phyloP scores from a whole-genome alignment of 495 filamentous ascomycete genomes.

The Annulohypoxylon maeteangense region DNA sequence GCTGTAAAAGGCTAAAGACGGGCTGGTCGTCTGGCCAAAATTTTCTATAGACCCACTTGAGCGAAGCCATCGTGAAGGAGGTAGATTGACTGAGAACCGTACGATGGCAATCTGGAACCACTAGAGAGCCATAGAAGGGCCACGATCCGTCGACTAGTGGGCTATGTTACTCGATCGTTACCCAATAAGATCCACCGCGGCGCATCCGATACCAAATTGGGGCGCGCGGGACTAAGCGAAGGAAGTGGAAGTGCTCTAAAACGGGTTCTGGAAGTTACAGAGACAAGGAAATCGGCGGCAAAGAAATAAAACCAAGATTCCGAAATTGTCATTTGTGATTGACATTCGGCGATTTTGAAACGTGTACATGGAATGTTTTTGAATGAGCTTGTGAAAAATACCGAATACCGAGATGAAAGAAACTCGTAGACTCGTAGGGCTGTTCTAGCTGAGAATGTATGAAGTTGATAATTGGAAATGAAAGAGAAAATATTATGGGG shows the following conservation, averaged over 20 bases:
- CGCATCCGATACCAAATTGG: constrained; percentile 33
- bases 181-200: constrained; percentile 46
- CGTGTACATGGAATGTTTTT: not conserved
- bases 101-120: constrained; percentile 32
- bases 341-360: not conserved
- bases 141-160: constrained; percentile 36
- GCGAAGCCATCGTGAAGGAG: constrained; percentile 47
- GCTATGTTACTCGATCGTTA: constrained; percentile 46
- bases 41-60: constrained; percentile 40
- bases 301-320: not conserved
- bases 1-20: constrained; percentile 18
- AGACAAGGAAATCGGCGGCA: constrained; percentile 23
- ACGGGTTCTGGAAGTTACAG: constrained; percentile 18
- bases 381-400: constrained; percentile 10
- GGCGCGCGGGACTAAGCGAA: constrained; percentile 24
- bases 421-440: constrained; percentile 2
- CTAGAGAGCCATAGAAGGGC: constrained; percentile 22
- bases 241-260: constrained; percentile 24
- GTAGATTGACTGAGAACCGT: constrained; percentile 26
- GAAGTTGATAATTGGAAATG: not conserved
- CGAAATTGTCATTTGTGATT: not conserved
- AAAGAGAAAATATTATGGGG: not conserved
- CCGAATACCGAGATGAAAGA: not conserved
- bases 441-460: not conserved
- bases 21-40: constrained; percentile 15